Conservation (phyloP, 768 basidiomycete species). For the Cystoderma amianthinum region DNA sequence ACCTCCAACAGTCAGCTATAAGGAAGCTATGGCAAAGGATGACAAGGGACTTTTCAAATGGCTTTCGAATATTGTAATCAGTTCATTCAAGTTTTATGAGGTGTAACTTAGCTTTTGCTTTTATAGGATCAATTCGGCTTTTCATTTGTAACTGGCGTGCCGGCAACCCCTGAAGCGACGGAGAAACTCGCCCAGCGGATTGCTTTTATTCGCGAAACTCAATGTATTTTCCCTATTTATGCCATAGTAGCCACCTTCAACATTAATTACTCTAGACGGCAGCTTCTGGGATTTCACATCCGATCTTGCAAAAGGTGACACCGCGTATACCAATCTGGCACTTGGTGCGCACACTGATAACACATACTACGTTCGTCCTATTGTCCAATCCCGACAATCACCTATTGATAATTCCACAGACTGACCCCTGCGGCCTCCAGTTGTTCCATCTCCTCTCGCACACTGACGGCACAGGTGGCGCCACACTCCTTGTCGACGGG, state of each 20-base stretch:
- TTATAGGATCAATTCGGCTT: slow-evolving; percentile 81
- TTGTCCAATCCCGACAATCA: background rate
- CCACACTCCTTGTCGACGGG: slow-evolving; percentile 91
- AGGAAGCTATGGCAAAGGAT: slow-evolving; percentile 62
- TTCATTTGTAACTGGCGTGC: slow-evolving; percentile 79
- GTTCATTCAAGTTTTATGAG: too few species aligned
- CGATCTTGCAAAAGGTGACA: slow-evolving; percentile 85
- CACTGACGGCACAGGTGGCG: slow-evolving; percentile 75
- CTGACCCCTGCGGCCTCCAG: slow-evolving; percentile 93
- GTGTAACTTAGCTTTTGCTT: too few species aligned
- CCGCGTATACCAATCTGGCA: slow-evolving; percentile 87
- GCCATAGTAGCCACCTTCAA: too few species aligned
- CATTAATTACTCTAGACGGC: slow-evolving; percentile 53
- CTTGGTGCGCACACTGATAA: slow-evolving; percentile 78
- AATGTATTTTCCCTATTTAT: too few species aligned
- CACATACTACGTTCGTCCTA: slow-evolving; percentile 55
- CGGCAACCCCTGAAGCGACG: slow-evolving; percentile 76
- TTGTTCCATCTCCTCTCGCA: slow-evolving; percentile 90
- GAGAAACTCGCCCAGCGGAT: slow-evolving; percentile 73
- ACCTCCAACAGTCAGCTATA: slow-evolving; percentile 69
- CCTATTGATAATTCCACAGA: slow-evolving; percentile 32
- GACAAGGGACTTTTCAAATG: slow-evolving; percentile 72
- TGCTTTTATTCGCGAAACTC: slow-evolving; percentile 84
- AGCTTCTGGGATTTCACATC: slow-evolving; percentile 97
- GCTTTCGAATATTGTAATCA: slow-evolving; percentile 67